Percentiles rank a stretch among this genome's conserved stretches.
phyloP scores from a whole-genome alignment of 2,329 filamentous ascomycete species.

The Daldinia eschscholtzii region DNA sequence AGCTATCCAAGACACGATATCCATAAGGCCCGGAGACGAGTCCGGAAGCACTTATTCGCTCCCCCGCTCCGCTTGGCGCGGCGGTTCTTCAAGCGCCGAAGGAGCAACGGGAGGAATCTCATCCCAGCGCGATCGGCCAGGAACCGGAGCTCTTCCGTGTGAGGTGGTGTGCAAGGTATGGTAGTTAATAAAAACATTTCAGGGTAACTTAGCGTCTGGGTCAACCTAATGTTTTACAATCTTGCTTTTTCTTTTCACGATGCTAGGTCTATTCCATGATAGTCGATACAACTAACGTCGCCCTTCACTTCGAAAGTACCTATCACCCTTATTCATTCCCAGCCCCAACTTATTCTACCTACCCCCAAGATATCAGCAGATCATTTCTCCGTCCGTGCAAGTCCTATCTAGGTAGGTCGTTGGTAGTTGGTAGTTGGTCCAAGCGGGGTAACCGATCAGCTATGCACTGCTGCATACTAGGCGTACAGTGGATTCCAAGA shows the following conservation, averaged over 20 bases:
- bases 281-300: not conserved
- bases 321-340: not conserved
- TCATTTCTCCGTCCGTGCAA: not conserved
- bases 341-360: not conserved
- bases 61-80: conserved; percentile 19
- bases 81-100: conserved; percentile 29
- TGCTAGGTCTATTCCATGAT: not conserved
- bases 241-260: not conserved
- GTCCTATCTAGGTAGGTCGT: not conserved
- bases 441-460: not conserved
- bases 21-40: not conserved
- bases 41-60: not conserved
- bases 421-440: not conserved
- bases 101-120: not conserved
- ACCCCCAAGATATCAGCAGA: not conserved
- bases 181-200: not conserved
- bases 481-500: not conserved
- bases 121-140: not conserved
- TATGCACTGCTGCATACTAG: not conserved
- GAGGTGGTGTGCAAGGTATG: not conserved
- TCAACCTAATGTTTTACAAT: not conserved
- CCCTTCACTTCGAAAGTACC: not conserved
- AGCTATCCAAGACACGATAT: not conserved
- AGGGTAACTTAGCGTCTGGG: not conserved
- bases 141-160: not conserved